A percentile compares a stretch with the other conserved stretches of the same genome.
Conservation (phyloP, 352 stramenopile species). For the Blastocystis hominis region DNA sequence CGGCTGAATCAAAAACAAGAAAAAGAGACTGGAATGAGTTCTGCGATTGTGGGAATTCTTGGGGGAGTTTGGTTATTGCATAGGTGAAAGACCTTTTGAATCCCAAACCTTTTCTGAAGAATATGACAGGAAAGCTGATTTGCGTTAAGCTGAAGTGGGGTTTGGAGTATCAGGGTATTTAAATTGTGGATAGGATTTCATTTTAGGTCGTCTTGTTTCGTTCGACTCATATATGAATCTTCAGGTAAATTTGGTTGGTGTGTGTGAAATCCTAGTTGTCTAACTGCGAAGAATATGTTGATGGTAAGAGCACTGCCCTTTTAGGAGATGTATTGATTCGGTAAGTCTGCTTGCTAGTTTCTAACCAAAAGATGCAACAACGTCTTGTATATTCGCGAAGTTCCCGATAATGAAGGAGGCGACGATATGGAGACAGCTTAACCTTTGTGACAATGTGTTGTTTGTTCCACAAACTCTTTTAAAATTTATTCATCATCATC, state of each 20-base stretch:
- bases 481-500: too few relatives aligned
- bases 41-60: not conserved
- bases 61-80: not conserved
- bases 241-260: not conserved
- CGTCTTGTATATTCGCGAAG: constrained; percentile 42
- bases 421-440: constrained; percentile 40
- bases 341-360: not conserved
- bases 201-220: constrained; percentile 25
- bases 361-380: constrained; percentile 33
- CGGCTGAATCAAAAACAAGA: not conserved
- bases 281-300: constrained; percentile 16
- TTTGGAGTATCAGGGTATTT: constrained; percentile 34
- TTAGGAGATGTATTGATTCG: constrained; percentile 45
- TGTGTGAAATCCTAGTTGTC: not conserved
- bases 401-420: constrained; percentile 9
- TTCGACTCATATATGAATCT: constrained; percentile 50
- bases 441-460: not conserved
- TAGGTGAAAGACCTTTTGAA: constrained; percentile 47
- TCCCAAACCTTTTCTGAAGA: constrained; percentile 37
- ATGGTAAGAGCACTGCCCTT: constrained; percentile 41
- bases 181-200: not conserved
- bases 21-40: constrained; percentile 1
- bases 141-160: constrained; percentile 54
- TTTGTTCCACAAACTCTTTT: not conserved
- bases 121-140: constrained; percentile 35